phyloP scores from a whole-genome alignment of 345 rosid genomes.

The Anastatica hierochuntica region DNA sequence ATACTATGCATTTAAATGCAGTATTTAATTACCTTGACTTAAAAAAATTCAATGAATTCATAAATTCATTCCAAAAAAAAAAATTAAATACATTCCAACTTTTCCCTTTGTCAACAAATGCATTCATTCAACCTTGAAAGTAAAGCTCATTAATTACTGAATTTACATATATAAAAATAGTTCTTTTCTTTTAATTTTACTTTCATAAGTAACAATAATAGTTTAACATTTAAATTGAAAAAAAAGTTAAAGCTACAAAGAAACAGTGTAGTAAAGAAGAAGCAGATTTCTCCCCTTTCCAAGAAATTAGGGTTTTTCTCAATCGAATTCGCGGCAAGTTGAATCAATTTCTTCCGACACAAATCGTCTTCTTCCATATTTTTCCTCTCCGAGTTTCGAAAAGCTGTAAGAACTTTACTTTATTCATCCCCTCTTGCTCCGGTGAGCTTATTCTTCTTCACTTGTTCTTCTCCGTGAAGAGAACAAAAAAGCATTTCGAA shows the following conservation, averaged over 20 bases:
- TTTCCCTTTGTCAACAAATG: neutral
- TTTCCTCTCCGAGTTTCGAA: constrained; percentile 7
- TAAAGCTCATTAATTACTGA: too few relatives aligned
- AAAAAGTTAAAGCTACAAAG: neutral
- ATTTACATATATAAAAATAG: too few relatives aligned
- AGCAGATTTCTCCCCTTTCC: constrained; percentile 1
- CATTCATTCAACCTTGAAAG: too few relatives aligned
- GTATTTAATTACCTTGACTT: neutral
- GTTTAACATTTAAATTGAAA: neutral
- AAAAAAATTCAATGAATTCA: neutral
- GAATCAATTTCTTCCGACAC: constrained; percentile 16
- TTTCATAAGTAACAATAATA: neutral
- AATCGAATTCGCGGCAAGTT: constrained; percentile 20
- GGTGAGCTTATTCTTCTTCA: neutral
- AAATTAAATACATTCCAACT: neutral
- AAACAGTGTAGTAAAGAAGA: constrained; percentile 5
- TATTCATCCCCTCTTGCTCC: neutral
- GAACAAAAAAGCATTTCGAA: neutral
- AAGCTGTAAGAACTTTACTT: constrained; percentile 18
- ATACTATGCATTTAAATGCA: too few relatives aligned
- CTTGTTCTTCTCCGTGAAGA: neutral
- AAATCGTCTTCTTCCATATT: neutral
- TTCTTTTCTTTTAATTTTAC: neutral
- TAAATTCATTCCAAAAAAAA: neutral
- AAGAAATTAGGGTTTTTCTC: constrained; percentile 12